A percentile compares a stretch with the other conserved stretches of the same genome.
phyloP scores from a whole-genome alignment of 352 stramenopile species.

The Globisporangium mamillatum region DNA sequence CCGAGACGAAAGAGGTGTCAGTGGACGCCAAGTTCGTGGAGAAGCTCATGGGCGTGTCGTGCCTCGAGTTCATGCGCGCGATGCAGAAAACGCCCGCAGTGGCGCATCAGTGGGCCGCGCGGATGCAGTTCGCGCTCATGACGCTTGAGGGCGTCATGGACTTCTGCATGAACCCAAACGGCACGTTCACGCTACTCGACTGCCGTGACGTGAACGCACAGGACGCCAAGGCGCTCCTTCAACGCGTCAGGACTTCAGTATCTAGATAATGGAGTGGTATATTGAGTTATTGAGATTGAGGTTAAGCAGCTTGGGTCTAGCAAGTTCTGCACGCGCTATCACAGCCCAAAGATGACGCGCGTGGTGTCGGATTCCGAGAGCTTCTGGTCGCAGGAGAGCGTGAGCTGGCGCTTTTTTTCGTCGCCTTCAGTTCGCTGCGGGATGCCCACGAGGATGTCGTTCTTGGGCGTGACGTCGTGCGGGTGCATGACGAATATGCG shows the following conservation, averaged over 20 bases:
- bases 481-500: slow-evolving; percentile 84
- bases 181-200: slow-evolving; percentile 44
- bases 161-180: slow-evolving; percentile 30
- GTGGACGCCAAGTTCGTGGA: slow-evolving; percentile 61
- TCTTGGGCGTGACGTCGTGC: slow-evolving; percentile 69
- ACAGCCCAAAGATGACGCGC: slow-evolving; percentile 16
- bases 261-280: slow-evolving; percentile 3
- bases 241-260: slow-evolving; percentile 31
- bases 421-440: slow-evolving; percentile 20
- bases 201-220: slow-evolving; percentile 41
- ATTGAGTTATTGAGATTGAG: not conserved
- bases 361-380: slow-evolving; percentile 12
- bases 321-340: not conserved
- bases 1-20: slow-evolving; percentile 41
- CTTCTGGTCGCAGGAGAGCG: slow-evolving; percentile 27
- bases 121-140: slow-evolving; percentile 82
- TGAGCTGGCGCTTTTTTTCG: slow-evolving; percentile 17
- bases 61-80: slow-evolving; percentile 56
- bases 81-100: slow-evolving; percentile 63
- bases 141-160: slow-evolving; percentile 78
- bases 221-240: slow-evolving; percentile 43
- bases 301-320: not conserved
- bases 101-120: slow-evolving; percentile 58
- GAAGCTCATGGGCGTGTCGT: slow-evolving; percentile 72
- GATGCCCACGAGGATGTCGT: slow-evolving; percentile 76